phyloP scores from a whole-genome alignment of 768 basidiomycete genomes.

The Russula foetens region DNA sequence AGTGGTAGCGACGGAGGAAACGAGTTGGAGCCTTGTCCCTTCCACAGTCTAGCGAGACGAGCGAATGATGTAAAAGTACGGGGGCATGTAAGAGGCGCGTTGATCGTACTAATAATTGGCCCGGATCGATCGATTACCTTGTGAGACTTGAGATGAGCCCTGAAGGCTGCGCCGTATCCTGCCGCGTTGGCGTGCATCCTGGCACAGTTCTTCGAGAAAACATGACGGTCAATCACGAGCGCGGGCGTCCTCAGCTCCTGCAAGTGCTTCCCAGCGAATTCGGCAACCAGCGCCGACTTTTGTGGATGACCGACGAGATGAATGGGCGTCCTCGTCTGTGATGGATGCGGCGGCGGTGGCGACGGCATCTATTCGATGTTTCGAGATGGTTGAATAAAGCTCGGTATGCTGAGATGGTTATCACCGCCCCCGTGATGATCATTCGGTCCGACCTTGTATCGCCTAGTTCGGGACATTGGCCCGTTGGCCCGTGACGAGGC shows the following conservation, averaged over 20 bases:
- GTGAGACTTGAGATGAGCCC: conserved; percentile 82
- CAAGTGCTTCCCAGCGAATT: conserved; percentile 52
- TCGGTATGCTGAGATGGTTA: too few relatives aligned
- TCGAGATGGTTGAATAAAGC: not conserved
- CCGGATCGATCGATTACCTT: conserved; percentile 50
- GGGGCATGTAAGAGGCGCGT: not conserved
- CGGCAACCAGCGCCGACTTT: conserved; percentile 41
- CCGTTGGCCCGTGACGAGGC: not conserved
- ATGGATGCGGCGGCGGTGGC: conserved; percentile 4
- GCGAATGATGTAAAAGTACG: not conserved
- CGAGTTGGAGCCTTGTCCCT: conserved; percentile 62
- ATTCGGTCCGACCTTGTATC: conserved; percentile 1
- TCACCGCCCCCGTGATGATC: not conserved
- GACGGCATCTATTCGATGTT: too few relatives aligned
- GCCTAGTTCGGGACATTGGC: not conserved
- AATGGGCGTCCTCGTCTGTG: conserved; percentile 42
- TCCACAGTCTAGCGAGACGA: conserved; percentile 48
- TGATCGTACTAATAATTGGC: too few relatives aligned
- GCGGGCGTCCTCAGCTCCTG: conserved; percentile 65
- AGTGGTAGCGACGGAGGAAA: conserved; percentile 43
- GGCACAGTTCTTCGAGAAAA: conserved; percentile 68
- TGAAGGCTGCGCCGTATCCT: conserved; percentile 61
- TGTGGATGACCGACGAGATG: conserved; percentile 33
- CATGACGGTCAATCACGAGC: conserved; percentile 62
- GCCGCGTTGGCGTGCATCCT: conserved; percentile 60